phyloP scores from a whole-genome alignment of 345 rosid genomes.

The Salix koriyanagi region DNA sequence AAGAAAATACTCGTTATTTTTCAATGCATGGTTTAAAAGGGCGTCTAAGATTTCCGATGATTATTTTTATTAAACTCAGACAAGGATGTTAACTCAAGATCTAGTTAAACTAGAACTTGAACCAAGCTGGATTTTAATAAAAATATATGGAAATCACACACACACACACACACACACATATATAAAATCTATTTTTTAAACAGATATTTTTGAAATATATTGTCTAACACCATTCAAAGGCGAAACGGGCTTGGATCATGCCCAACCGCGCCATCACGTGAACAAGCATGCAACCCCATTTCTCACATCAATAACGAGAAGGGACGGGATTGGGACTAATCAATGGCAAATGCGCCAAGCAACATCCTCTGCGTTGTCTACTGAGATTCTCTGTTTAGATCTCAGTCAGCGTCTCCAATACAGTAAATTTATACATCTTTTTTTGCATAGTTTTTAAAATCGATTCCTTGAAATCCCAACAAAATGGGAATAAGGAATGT shows the following conservation, averaged over 20 bases:
- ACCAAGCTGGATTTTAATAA: no score
- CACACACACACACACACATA: no score
- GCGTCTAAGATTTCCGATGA: no score
- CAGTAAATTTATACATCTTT: background rate
- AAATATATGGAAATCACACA: no score
- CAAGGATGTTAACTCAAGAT: no score
- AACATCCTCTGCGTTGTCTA: slow-evolving; percentile 45
- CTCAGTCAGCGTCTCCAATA: background rate
- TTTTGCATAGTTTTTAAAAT: background rate
- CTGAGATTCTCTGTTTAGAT: slow-evolving; percentile 21
- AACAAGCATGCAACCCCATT: slow-evolving; percentile 15
- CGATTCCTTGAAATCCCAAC: slow-evolving; percentile 27
- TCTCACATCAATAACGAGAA: slow-evolving; percentile 25
- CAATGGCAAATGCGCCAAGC: slow-evolving; percentile 51
- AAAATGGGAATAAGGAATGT: slow-evolving; percentile 20
- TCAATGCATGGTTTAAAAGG: no score
- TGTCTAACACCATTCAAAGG: background rate
- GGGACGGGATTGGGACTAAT: background rate
- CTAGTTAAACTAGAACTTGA: no score
- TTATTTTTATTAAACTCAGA: no score
- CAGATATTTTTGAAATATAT: no score
- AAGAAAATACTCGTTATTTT: no score
- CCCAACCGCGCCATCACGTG: slow-evolving; percentile 39
- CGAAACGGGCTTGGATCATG: slow-evolving; percentile 23
- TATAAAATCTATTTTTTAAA: no score